Conservation (phyloP, 495 filamentous ascomycete species). For the Daldinia caldariorum region DNA sequence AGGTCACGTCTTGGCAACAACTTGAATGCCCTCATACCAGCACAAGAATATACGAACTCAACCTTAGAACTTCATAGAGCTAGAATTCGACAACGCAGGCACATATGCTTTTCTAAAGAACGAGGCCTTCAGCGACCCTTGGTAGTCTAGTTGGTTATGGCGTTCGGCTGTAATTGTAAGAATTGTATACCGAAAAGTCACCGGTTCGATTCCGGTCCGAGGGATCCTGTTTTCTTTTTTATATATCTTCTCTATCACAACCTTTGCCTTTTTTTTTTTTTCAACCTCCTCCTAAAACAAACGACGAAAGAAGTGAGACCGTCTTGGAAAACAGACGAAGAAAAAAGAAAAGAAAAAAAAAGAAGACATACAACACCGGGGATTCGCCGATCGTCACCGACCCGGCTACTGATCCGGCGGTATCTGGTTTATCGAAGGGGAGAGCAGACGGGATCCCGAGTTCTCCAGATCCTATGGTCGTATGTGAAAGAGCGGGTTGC, state of each 20-base stretch:
- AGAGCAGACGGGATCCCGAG: conserved; percentile 63
- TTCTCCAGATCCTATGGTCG: conserved; percentile 58
- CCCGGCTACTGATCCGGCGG: conserved; percentile 58
- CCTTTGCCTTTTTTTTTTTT: neutral
- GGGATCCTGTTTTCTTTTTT: conserved; percentile 33
- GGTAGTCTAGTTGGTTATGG: conserved; percentile 42
- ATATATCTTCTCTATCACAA: neutral
- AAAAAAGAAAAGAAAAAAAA: conserved; percentile 19
- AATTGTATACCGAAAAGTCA: conserved; percentile 39
- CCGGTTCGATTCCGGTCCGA: conserved; percentile 39
- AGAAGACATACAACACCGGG: conserved; percentile 57
- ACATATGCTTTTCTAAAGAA: neutral
- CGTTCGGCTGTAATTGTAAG: conserved; percentile 37
- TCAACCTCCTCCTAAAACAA: too few relatives aligned
- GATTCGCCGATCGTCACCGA: conserved; percentile 55
- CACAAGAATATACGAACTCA: neutral
- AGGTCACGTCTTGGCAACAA: neutral
- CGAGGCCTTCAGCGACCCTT: conserved; percentile 1
- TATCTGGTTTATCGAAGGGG: conserved; percentile 51
- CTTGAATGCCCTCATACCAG: neutral
- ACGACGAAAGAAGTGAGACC: too few relatives aligned
- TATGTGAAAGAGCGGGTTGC: conserved; percentile 38
- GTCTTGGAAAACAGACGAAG: neutral
- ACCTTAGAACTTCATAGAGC: neutral
- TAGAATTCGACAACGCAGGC: neutral